Percentiles rank a stretch among this genome's conserved stretches.
phyloP scores from a whole-genome alignment of 1,284 basidiomycete species.

The Puccinia triticina region DNA sequence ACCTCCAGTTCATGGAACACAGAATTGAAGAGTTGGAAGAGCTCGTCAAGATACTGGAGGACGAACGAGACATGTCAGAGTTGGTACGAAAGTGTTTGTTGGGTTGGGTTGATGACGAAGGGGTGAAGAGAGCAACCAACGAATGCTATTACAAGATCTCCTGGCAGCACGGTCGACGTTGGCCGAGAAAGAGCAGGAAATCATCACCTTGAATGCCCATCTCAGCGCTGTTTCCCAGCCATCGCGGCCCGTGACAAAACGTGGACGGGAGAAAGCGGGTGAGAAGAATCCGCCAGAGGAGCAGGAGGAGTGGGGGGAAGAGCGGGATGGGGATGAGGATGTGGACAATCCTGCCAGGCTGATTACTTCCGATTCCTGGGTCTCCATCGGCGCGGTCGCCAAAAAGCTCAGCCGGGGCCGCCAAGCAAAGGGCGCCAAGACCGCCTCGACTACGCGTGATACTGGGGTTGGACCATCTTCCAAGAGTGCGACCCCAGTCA shows the following conservation, averaged over 20 bases:
- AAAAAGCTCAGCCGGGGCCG: slow-evolving; percentile 8
- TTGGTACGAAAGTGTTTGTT: slow-evolving; percentile 6
- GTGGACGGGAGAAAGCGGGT: not conserved
- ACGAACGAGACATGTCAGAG: not conserved
- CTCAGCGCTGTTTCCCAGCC: not conserved
- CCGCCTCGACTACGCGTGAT: not conserved
- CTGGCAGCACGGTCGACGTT: not conserved
- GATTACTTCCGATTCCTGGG: slow-evolving; percentile 28
- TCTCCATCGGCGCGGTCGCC: slow-evolving; percentile 25
- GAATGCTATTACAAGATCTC: slow-evolving; percentile 14
- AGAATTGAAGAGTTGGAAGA: slow-evolving; percentile 30
- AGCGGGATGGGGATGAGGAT: not conserved
- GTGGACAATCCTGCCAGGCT: not conserved
- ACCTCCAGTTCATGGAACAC: slow-evolving; percentile 13
- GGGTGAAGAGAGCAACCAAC: slow-evolving; percentile 7
- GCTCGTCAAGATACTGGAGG: not conserved
- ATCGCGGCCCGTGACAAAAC: not conserved
- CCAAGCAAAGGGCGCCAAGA: not conserved
- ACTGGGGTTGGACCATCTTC: not conserved
- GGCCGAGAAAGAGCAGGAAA: slow-evolving; percentile 29
- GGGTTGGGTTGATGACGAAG: not conserved
- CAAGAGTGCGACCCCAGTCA: not conserved
- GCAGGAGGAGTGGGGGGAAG: not conserved
- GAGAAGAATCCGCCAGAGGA: not conserved
- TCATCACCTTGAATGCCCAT: slow-evolving; percentile 1